Conservation (phyloP, 306 rosid genomes). For the Medicago arabica region DNA sequence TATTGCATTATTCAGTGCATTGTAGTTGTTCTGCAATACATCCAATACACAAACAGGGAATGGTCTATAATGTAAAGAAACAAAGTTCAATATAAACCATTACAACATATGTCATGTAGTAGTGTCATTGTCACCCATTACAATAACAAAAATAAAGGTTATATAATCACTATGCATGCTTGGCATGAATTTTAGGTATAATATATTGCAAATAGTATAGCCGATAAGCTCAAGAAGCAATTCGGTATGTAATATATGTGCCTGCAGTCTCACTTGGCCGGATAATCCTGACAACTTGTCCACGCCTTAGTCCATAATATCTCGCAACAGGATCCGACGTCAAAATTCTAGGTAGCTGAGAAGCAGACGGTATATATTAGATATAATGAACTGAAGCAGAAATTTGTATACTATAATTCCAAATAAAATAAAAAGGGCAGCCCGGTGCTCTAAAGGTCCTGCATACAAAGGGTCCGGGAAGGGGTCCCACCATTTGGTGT, state of each 20-base stretch:
- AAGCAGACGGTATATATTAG: neutral
- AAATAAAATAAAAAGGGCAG: too few relatives aligned
- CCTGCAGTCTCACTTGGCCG: constrained; percentile 90
- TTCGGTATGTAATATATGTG: constrained; percentile 78
- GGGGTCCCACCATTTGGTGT: too few relatives aligned
- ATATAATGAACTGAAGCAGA: neutral
- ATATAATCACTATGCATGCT: neutral
- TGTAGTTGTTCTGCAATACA: too few relatives aligned
- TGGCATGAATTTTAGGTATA: neutral
- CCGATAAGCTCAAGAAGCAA: constrained; percentile 38
- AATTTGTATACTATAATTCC: neutral
- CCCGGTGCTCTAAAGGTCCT: too few relatives aligned
- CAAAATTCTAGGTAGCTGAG: constrained; percentile 86
- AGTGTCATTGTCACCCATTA: neutral
- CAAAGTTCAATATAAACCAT: neutral
- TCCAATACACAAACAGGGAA: too few relatives aligned
- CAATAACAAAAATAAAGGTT: constrained; percentile 1
- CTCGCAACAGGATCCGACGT: constrained; percentile 78
- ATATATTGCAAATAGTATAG: neutral
- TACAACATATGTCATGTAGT: too few relatives aligned
- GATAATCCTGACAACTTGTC: constrained; percentile 88
- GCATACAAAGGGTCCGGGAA: too few relatives aligned
- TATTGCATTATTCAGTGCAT: too few relatives aligned
- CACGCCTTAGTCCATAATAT: constrained; percentile 86
- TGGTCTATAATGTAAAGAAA: neutral